Conservation (phyloP, 1,284 basidiomycete species). For the Cryptococcus sp. region DNA sequence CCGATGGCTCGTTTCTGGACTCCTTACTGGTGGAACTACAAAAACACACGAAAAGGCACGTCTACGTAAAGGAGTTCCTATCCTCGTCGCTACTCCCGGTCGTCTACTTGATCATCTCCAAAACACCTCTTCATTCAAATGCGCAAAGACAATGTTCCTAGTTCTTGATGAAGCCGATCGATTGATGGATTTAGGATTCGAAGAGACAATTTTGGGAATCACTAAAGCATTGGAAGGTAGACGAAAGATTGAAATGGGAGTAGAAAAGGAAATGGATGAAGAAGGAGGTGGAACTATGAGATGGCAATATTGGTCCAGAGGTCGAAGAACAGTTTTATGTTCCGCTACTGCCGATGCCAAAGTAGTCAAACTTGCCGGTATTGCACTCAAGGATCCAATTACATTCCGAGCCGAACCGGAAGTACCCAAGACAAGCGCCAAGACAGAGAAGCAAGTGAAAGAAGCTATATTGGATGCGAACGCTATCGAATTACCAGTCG, state of each 20-base stretch:
- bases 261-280: conserved; percentile 59
- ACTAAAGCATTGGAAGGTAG: conserved; percentile 78
- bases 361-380: conserved; percentile 87
- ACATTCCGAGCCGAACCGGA: conserved; percentile 46
- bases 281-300: conserved; percentile 53
- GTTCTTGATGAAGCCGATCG: conserved; percentile 96
- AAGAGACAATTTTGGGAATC: conserved; percentile 70
- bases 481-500: conserved; percentile 22
- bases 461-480: conserved; percentile 27
- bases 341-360: conserved; percentile 95
- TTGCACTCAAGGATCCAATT: conserved; percentile 58
- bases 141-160: conserved; percentile 91
- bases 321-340: conserved; percentile 88
- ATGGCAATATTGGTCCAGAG: conserved; percentile 64
- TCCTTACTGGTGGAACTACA: conserved; percentile 76
- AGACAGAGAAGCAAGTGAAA: conserved; percentile 15
- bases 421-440: conserved; percentile 4
- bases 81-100: conserved; percentile 67
- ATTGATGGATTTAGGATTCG: conserved; percentile 66
- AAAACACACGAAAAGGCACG: conserved; percentile 69
- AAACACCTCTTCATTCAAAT: conserved; percentile 82
- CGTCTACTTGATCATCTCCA: conserved; percentile 70
- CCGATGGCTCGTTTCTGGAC: conserved; percentile 89
- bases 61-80: conserved; percentile 66
- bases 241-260: conserved; percentile 65